phyloP scores from a whole-genome alignment of 768 basidiomycete species.

The Tylopilus intermedius region DNA sequence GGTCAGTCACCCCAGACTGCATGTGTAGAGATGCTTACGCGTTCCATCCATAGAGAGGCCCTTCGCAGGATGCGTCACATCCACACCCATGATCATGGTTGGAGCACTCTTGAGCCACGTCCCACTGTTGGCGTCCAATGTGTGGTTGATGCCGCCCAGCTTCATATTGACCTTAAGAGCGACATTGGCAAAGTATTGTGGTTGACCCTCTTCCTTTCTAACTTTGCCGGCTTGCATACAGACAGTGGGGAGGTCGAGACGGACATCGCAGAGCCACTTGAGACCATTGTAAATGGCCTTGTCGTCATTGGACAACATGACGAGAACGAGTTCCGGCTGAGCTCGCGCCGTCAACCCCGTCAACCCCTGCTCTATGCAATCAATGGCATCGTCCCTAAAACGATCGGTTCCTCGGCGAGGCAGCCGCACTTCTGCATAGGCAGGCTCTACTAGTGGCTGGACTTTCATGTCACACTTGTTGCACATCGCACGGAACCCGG shows the following conservation, averaged over 20 bases:
- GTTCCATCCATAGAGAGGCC: slow-evolving; percentile 53
- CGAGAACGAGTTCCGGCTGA: slow-evolving; percentile 31
- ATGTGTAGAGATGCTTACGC: slow-evolving; percentile 18
- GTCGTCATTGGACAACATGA: slow-evolving; percentile 46
- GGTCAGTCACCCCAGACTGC: not conserved
- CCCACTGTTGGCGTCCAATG: slow-evolving; percentile 35
- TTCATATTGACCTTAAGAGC: slow-evolving; percentile 56
- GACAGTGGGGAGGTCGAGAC: slow-evolving; percentile 52
- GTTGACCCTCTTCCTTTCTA: slow-evolving; percentile 42
- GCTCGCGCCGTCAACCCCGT: not conserved
- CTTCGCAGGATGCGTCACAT: slow-evolving; percentile 68
- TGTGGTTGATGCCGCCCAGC: slow-evolving; percentile 50
- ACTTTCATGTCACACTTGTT: slow-evolving; percentile 58
- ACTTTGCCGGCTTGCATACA: slow-evolving; percentile 71
- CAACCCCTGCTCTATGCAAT: slow-evolving; percentile 10
- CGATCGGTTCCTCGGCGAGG: slow-evolving; percentile 48
- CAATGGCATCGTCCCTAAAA: slow-evolving; percentile 46
- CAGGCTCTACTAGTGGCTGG: slow-evolving; percentile 14
- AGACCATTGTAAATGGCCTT: slow-evolving; percentile 45
- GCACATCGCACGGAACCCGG: slow-evolving; percentile 60
- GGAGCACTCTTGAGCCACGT: slow-evolving; percentile 37
- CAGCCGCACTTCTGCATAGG: slow-evolving; percentile 37
- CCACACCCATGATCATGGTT: slow-evolving; percentile 56
- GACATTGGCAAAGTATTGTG: slow-evolving; percentile 51
- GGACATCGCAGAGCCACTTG: slow-evolving; percentile 46